A percentile compares a stretch with the other conserved stretches of the same genome.
Evolutionary conservation across 257 asterid species (phyloP).

Genomic region (Petunia secreta): DNA sequence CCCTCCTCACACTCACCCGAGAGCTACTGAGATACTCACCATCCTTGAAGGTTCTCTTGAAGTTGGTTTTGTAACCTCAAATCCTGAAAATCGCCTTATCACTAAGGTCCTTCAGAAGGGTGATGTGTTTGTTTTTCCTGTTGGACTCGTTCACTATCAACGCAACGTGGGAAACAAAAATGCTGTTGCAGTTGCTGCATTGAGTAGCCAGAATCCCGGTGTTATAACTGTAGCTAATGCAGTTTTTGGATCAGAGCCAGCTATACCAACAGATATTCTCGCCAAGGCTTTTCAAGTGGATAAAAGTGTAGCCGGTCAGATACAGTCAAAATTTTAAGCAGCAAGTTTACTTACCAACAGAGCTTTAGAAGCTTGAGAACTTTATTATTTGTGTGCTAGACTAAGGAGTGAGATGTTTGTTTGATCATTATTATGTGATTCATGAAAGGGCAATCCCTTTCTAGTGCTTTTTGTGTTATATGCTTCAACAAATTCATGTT

Average conservation of each 20-base stretch:
- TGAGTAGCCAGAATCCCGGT: slow-evolving; percentile 28
- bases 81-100: slow-evolving; percentile 21
- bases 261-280: slow-evolving; percentile 14
- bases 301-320: not conserved
- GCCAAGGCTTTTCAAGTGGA: slow-evolving; percentile 29
- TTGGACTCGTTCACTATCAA: slow-evolving; percentile 37
- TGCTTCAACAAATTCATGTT: not conserved
- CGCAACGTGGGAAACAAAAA: slow-evolving; percentile 9
- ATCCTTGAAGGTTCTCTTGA: slow-evolving; percentile 11
- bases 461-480: not conserved
- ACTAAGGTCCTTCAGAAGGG: slow-evolving; percentile 27
- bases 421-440: not conserved
- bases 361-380: not conserved
- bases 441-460: not conserved
- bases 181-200: slow-evolving; percentile 26
- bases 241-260: slow-evolving; percentile 14
- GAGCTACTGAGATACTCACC: slow-evolving; percentile 22
- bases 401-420: not conserved
- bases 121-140: slow-evolving; percentile 31
- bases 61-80: slow-evolving; percentile 19
- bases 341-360: not conserved
- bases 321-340: slow-evolving; percentile 20
- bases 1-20: slow-evolving; percentile 13
- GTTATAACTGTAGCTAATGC: slow-evolving; percentile 17
- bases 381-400: not conserved